Conservation (phyloP, 78 protist genomes). For the Trichosphaerium sp. region DNA sequence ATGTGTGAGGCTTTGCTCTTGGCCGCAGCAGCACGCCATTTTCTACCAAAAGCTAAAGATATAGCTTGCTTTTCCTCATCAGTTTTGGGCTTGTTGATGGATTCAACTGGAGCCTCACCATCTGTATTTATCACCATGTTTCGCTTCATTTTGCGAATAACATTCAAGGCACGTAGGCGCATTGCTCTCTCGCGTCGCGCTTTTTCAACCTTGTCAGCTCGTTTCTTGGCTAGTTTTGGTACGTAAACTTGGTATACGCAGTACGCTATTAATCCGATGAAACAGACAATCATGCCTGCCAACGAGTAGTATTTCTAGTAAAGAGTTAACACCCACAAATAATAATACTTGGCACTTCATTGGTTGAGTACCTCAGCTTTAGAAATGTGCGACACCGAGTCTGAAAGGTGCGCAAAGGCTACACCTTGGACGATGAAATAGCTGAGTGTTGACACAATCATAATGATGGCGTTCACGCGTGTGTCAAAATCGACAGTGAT, state of each 20-base stretch:
- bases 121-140: not conserved
- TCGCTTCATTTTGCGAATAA: not conserved
- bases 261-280: constrained; percentile 19
- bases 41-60: constrained; percentile 2
- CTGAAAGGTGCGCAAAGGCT: constrained; percentile 30
- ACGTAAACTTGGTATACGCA: constrained; percentile 29
- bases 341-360: not conserved
- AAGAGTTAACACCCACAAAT: no score
- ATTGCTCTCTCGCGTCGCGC: not conserved
- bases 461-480: constrained; percentile 25
- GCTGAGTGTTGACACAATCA: constrained; percentile 10
- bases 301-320: constrained; percentile 33
- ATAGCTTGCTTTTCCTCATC: not conserved
- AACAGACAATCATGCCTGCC: constrained; percentile 31
- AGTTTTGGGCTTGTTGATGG: not conserved
- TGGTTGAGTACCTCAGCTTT: not conserved
- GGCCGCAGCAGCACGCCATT: not conserved
- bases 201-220: constrained; percentile 16
- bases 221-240: constrained; percentile 22
- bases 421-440: constrained; percentile 65
- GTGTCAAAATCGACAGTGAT: constrained; percentile 34
- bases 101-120: not conserved
- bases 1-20: constrained; percentile 20
- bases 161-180: not conserved
- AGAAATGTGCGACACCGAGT: not conserved